phyloP scores from a whole-genome alignment of 2,329 filamentous ascomycete genomes.

The Lasiodiplodia citricola region DNA sequence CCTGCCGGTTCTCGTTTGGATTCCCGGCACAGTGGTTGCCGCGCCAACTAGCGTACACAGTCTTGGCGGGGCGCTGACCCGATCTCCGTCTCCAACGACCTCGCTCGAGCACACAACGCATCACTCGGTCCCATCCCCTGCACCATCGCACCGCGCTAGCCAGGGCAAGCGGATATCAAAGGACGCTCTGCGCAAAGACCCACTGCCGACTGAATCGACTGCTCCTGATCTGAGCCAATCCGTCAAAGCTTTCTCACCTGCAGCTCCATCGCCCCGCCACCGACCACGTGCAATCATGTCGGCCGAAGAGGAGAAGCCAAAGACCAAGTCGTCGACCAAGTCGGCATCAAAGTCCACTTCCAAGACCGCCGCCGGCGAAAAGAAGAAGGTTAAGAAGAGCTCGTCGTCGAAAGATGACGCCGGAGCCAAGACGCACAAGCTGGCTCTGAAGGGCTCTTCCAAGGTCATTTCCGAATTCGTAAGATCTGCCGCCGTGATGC shows the following conservation, averaged over 20 bases:
- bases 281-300: slow-evolving; percentile 2
- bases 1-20: not conserved
- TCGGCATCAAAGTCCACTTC: slow-evolving; percentile 27
- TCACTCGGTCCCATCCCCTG: slow-evolving; percentile 19
- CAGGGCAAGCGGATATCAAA: slow-evolving; percentile 10
- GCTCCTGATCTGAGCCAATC: slow-evolving; percentile 19
- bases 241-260: slow-evolving; percentile 18
- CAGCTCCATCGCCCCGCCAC: not conserved
- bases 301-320: slow-evolving; percentile 19
- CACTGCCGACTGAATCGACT: slow-evolving; percentile 4
- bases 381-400: slow-evolving; percentile 26
- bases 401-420: slow-evolving; percentile 54
- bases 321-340: slow-evolving; percentile 27
- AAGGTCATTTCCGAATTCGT: slow-evolving; percentile 96
- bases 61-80: slow-evolving; percentile 6
- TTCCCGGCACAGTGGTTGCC: not conserved
- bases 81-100: slow-evolving; percentile 15
- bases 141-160: slow-evolving; percentile 18
- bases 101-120: slow-evolving; percentile 17
- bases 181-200: slow-evolving; percentile 11
- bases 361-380: slow-evolving; percentile 19
- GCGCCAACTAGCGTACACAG: slow-evolving; percentile 24
- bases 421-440: slow-evolving; percentile 92
- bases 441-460: slow-evolving; percentile 82
- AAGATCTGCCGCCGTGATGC: slow-evolving; percentile 46